These are phyloP conservation scores for Narthecium ossifragum DNA, from an alignment of 106 monocot genomes.

Conservation along the genomic window DNA sequence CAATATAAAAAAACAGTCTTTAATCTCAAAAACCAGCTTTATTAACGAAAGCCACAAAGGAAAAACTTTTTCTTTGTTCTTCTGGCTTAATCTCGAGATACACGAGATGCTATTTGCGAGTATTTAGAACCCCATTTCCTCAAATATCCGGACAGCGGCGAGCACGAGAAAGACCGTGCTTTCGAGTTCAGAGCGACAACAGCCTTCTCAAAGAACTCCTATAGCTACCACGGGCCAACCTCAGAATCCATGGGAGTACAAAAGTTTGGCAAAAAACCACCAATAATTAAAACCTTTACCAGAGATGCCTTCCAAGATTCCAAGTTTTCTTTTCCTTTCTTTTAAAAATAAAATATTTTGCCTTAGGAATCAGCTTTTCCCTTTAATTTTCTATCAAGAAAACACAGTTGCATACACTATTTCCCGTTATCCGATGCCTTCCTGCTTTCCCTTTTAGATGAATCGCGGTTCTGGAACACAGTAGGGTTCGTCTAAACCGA, in stretches of 20 bases:
- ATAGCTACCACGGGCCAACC: too few relatives aligned
- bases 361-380: neutral
- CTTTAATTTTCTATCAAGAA: neutral
- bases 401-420: neutral
- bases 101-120: neutral
- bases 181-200: neutral
- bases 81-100: neutral
- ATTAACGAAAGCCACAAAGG: too few relatives aligned
- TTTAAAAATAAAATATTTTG: neutral
- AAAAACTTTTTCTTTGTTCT: neutral
- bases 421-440: neutral
- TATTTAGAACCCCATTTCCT: neutral
- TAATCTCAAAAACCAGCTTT: too few relatives aligned
- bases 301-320: neutral
- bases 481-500: neutral
- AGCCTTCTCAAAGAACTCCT: too few relatives aligned
- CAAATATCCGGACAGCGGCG: conserved; percentile 9
- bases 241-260: too few relatives aligned
- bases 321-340: neutral
- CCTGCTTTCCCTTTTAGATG: neutral
- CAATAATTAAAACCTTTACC: neutral
- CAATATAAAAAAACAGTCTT: too few relatives aligned
- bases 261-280: neutral
- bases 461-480: neutral
- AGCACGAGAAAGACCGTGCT: conserved; percentile 2